These are phyloP conservation scores for Melanomma pulvis-pyrius DNA, from an alignment of 495 filamentous ascomycete species.

Conservation along the genomic window DNA sequence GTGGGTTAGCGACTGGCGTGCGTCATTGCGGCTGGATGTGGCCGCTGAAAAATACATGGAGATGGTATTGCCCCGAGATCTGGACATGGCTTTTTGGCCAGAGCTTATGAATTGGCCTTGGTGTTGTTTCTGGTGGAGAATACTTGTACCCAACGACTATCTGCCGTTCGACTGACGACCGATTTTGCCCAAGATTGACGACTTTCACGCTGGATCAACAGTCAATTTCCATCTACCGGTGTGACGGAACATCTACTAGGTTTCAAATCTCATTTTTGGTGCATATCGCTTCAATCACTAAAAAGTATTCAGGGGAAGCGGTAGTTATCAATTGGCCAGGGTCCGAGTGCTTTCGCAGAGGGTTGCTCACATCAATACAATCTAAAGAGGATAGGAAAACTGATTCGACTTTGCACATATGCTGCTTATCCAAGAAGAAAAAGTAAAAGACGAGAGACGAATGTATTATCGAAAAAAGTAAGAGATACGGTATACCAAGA, in stretches of 20 bases:
- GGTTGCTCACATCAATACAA: no score
- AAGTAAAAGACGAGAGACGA: no score
- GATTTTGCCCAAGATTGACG: neutral
- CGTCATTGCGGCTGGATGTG: neutral
- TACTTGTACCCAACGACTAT: neutral
- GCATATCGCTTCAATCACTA: neutral
- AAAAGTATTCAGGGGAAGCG: no score
- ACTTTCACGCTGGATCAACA: neutral
- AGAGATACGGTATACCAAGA: no score
- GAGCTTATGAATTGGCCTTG: neutral
- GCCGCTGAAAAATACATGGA: conserved; percentile 5
- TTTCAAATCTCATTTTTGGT: neutral
- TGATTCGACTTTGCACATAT: no score
- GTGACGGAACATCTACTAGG: neutral
- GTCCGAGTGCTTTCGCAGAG: no score
- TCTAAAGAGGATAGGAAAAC: no score
- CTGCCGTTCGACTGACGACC: neutral
- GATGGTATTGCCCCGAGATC: neutral
- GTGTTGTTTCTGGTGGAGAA: neutral
- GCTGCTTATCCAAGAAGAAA: no score
- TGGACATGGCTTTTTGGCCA: neutral
- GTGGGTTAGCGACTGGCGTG: neutral
- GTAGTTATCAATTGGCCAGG: no score
- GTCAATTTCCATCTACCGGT: neutral
- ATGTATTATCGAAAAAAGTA: no score